Evolutionary conservation across 768 basidiomycete species (phyloP), one percentile per base, ranked within the genome.

Genomic region (Suillus variegatus): DNA sequence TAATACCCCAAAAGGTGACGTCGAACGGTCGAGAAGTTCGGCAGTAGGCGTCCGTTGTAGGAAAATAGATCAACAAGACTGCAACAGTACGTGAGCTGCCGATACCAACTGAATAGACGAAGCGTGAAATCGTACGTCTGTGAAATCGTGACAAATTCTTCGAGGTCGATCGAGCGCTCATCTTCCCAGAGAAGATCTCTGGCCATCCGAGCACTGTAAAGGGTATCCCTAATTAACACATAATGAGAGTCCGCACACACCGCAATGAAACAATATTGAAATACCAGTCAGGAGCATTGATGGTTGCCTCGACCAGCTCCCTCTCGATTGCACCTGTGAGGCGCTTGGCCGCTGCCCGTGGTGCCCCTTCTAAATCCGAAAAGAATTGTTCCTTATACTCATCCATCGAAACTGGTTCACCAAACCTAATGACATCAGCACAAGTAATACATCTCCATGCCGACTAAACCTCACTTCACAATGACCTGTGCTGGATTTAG

Each of bases 261-360:
- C 66, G 22, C 65, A 62, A 66, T n/a, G 61, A n/a, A 66, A 63
- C 2, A 55, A 43, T 47, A 82, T 84, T 6, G 40, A 28, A 43
- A 64, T 82, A 95, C 96, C 97, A 99, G 76, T 98, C 94, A 40
- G 93, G 89, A 14, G 95, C 93, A 73, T 99, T 99, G 65, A 99
- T 85, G 8, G 93, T 97, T 44, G 89, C 80, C 75, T 87, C 86
- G 28, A 89, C 75, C 66, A 99, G 80, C 72, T 88, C 87, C 13
- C 75, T 74, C 76, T 94, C 90, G 63, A 98, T 88, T 32, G 81
- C 77, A 64, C 84, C 85, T 35, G 96, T 96, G 64, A 99, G 81
- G 65, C 87, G 83, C 81, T 98, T 99, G 69, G 94, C 96, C 22
- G 94, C 93, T 64, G 84, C 80, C 64, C 94, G 89, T 51, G 88